phyloP scores from a whole-genome alignment of 2,329 filamentous ascomycete species.

The Aschersonia sp. region DNA sequence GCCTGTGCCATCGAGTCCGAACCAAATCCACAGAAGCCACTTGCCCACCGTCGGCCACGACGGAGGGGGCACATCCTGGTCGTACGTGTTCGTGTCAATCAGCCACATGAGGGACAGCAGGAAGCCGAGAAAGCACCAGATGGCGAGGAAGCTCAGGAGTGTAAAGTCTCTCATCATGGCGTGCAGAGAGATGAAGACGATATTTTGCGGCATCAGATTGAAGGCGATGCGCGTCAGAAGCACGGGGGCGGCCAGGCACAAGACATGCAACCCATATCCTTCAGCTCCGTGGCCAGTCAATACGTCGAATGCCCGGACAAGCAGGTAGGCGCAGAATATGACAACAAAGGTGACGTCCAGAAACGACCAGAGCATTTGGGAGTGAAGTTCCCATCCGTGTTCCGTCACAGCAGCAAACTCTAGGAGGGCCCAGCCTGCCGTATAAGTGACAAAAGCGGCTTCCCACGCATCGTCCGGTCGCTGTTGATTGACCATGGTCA shows the following conservation, averaged over 20 bases:
- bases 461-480: conserved; percentile 35
- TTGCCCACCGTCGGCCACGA: conserved; percentile 46
- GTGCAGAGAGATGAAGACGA: conserved; percentile 59
- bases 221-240: conserved; percentile 57
- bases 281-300: conserved; percentile 27
- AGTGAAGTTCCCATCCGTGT: conserved; percentile 53
- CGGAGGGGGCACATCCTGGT: conserved; percentile 12
- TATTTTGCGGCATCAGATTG: conserved; percentile 60
- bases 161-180: conserved; percentile 65
- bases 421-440: conserved; percentile 53
- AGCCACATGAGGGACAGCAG: conserved; percentile 58
- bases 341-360: conserved; percentile 54
- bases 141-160: conserved; percentile 48
- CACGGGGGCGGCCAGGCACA: conserved; percentile 54
- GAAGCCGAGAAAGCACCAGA: conserved; percentile 59
- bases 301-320: conserved; percentile 43
- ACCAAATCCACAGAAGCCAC: conserved; percentile 74
- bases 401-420: conserved; percentile 51
- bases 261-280: conserved; percentile 46
- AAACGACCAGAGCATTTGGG: conserved; percentile 63
- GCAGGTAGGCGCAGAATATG: conserved; percentile 48
- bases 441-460: conserved; percentile 47
- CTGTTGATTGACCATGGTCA: conserved; percentile 47
- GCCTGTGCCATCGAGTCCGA: conserved; percentile 52
- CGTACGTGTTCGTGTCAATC: conserved; percentile 13